These are phyloP conservation scores for Globisporangium abappressorium DNA, from an alignment of 352 stramenopile species.

Conservation along the genomic window DNA sequence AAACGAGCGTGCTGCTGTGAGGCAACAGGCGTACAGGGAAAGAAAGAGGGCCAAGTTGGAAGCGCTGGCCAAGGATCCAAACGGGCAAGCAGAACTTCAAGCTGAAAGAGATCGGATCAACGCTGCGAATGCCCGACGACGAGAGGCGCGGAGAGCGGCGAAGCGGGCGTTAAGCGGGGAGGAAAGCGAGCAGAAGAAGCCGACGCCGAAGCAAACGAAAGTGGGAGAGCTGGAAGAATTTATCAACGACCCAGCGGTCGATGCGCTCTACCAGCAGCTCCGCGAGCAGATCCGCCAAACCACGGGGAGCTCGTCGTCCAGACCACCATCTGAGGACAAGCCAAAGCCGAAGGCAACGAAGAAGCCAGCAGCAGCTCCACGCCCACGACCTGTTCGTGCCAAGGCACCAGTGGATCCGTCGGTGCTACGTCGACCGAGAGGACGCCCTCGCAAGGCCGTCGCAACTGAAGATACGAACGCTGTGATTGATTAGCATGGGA, in stretches of 20 bases:
- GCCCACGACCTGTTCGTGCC: not conserved
- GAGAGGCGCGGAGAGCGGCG: conserved; percentile 1
- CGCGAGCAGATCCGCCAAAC: conserved; percentile 4
- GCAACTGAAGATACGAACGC: not conserved
- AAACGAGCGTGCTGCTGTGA: not conserved
- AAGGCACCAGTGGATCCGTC: not conserved
- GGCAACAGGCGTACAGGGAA: not conserved
- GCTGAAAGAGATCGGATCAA: not conserved
- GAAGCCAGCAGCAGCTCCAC: not conserved
- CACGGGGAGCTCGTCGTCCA: not conserved
- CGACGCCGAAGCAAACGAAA: not conserved
- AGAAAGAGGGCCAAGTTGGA: not conserved
- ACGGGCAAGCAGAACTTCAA: not conserved
- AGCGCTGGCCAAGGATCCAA: not conserved
- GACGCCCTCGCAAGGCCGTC: conserved; percentile 8
- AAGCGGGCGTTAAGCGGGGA: not conserved
- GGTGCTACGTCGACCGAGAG: not conserved
- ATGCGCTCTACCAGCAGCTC: conserved; percentile 9
- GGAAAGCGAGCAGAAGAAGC: not conserved
- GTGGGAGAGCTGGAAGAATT: not conserved
- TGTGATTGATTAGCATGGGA: not conserved
- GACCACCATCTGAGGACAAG: not conserved
- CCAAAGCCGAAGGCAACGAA: not conserved
- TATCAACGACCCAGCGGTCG: not conserved
- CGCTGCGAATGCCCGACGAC: not conserved